phyloP scores from a whole-genome alignment of 345 rosid genomes.

The Iberis pinnata region DNA sequence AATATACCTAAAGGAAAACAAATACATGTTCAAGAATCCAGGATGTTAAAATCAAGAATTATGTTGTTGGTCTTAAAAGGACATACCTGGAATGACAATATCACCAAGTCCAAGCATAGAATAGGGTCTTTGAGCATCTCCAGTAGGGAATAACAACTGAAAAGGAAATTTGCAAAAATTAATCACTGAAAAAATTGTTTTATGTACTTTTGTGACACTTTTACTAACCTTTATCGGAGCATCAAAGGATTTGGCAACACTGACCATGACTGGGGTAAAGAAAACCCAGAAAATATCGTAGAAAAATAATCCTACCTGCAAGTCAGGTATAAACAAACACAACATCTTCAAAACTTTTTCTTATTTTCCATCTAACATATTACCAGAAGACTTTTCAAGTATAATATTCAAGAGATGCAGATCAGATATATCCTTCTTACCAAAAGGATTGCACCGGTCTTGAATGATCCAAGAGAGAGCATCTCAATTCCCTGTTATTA shows the following conservation, averaged over 20 bases:
- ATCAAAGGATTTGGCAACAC: slow-evolving; percentile 97
- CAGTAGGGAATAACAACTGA: slow-evolving; percentile 95
- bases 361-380: background rate
- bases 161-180: slow-evolving; percentile 13
- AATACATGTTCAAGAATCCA: slow-evolving; percentile 3
- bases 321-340: slow-evolving; percentile 9
- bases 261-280: slow-evolving; percentile 99
- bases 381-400: background rate
- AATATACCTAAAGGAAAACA: slow-evolving; percentile 58
- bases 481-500: no score
- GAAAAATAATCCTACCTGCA: slow-evolving; percentile 91
- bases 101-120: slow-evolving; percentile 99
- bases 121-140: slow-evolving; percentile 63
- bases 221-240: slow-evolving; percentile 95
- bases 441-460: slow-evolving; percentile 95
- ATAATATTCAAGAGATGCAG: slow-evolving; percentile 1
- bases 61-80: background rate
- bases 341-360: background rate
- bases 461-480: slow-evolving; percentile 97
- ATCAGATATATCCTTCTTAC: slow-evolving; percentile 36
- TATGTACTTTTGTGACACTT: background rate
- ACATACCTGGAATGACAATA: slow-evolving; percentile 93
- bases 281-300: slow-evolving; percentile 99
- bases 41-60: background rate
- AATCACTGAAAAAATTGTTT: no score